phyloP scores from a whole-genome alignment of 371 early-diverging fungal species.

The Dichotomocladium elegans region DNA sequence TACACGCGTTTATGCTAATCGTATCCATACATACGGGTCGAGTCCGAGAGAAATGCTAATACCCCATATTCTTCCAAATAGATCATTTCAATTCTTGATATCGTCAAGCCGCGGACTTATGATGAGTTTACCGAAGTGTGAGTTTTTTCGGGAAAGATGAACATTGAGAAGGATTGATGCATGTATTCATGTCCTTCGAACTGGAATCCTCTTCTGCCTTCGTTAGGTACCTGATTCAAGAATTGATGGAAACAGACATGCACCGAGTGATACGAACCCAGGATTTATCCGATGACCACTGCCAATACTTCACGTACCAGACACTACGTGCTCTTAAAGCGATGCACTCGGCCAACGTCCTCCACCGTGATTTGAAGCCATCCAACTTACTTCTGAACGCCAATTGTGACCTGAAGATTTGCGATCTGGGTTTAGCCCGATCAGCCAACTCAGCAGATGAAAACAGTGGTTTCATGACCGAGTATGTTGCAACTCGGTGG shows the following conservation, averaged over 20 bases:
- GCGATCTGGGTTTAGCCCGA: constrained; percentile 93
- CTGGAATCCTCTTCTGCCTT: no score
- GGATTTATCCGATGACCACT: constrained; percentile 95
- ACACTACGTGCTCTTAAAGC: constrained; percentile 94
- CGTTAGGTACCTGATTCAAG: constrained; percentile 63
- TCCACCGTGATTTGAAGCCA: constrained; percentile 97
- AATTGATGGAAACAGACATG: constrained; percentile 97
- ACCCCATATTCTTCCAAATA: no score
- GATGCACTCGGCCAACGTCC: constrained; percentile 97
- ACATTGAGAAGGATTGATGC: not conserved
- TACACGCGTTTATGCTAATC: not conserved
- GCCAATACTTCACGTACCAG: constrained; percentile 98
- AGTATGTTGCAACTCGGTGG: constrained; percentile 98
- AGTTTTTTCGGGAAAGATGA: constrained; percentile 5
- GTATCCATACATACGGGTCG: no score
- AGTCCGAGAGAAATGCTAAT: not conserved
- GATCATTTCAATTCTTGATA: constrained; percentile 90
- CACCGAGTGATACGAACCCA: constrained; percentile 98
- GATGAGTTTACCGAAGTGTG: constrained; percentile 88
- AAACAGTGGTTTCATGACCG: constrained; percentile 92
- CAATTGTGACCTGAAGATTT: constrained; percentile 94
- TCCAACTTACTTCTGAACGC: constrained; percentile 95
- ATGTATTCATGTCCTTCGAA: no score
- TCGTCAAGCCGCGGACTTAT: constrained; percentile 72
- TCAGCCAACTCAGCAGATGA: constrained; percentile 87